Conservation (phyloP, 106 monocot genomes). For the Acorus calamus region DNA sequence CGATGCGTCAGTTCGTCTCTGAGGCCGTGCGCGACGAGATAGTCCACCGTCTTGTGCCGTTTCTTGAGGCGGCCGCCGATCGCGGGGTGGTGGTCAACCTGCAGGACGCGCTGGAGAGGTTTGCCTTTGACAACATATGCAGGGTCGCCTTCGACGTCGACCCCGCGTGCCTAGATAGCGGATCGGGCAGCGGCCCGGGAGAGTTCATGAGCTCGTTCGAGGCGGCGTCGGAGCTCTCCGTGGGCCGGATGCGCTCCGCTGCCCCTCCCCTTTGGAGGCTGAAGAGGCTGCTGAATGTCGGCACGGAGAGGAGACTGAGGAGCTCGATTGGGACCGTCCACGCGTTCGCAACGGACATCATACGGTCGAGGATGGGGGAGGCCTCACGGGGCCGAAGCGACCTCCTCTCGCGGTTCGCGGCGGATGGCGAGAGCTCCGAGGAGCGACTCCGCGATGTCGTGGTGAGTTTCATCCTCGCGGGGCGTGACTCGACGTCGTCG, state of each 20-base stretch:
- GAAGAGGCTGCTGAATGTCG: too few relatives aligned
- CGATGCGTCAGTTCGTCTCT: constrained; percentile 15
- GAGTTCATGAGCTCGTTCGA: too few relatives aligned
- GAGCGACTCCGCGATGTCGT: constrained; percentile 8
- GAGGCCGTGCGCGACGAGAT: constrained; percentile 7
- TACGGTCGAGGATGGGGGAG: too few relatives aligned
- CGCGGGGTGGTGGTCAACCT: constrained; percentile 11
- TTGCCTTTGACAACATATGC: constrained; percentile 35
- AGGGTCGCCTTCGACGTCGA: constrained; percentile 10
- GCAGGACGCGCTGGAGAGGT: constrained; percentile 21
- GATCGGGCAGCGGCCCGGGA: neutral
- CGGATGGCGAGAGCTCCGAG: too few relatives aligned
- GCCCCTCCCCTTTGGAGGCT: too few relatives aligned
- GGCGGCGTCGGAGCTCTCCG: too few relatives aligned
- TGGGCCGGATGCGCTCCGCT: too few relatives aligned
- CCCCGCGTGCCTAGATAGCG: constrained; percentile 3
- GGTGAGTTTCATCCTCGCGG: constrained; percentile 21
- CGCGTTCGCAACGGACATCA: too few relatives aligned
- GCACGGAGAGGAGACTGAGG: too few relatives aligned
- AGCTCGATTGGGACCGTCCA: too few relatives aligned
- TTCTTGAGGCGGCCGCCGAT: neutral
- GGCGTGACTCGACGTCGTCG: constrained; percentile 17
- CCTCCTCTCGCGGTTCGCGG: too few relatives aligned
- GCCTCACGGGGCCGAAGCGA: too few relatives aligned
- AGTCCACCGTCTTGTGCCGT: neutral